These are phyloP conservation scores for Mycotypha africana DNA, from an alignment of 371 early-diverging fungal species.

Conservation along the genomic window DNA sequence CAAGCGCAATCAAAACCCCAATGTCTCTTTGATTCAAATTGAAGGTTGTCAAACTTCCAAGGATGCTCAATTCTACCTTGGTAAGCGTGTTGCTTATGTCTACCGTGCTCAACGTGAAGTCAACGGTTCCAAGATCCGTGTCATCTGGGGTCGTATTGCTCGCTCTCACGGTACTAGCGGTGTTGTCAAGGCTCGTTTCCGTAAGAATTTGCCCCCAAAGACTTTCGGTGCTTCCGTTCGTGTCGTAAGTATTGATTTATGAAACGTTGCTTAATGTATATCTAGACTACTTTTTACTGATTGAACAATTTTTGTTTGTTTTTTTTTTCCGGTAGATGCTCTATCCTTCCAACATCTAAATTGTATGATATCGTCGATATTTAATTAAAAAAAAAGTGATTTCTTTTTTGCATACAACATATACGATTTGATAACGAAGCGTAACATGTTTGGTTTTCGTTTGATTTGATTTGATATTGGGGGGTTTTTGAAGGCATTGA, in stretches of 20 bases:
- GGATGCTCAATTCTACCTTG: conserved; percentile 85
- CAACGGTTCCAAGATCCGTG: conserved; percentile 88
- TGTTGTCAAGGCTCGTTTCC: conserved; percentile 91
- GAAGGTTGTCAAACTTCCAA: conserved; percentile 86
- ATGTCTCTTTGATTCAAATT: conserved; percentile 86
- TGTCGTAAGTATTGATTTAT: conserved; percentile 4
- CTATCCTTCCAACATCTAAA: conserved; percentile 87
- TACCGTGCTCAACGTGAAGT: conserved; percentile 86
- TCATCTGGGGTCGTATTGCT: conserved; percentile 95
- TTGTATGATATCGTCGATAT: no score
- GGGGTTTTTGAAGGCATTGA: no score
- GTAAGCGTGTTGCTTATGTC: conserved; percentile 78
- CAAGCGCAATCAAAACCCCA: conserved; percentile 83
- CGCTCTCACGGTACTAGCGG: conserved; percentile 90
- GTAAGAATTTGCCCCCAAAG: conserved; percentile 88
- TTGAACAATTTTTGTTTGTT: background rate
- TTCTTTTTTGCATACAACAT: background rate
- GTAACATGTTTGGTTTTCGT: background rate
- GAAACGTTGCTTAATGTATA: background rate
- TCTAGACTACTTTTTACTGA: background rate
- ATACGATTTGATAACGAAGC: background rate
- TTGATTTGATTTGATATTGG: background rate
- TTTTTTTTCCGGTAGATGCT: conserved; percentile 60
- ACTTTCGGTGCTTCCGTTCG: conserved; percentile 83
- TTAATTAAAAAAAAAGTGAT: background rate